Base-by-base conservation (phyloP, 2,329 filamentous ascomycete genomes). In the Leptosphaerulina australis region DNA sequence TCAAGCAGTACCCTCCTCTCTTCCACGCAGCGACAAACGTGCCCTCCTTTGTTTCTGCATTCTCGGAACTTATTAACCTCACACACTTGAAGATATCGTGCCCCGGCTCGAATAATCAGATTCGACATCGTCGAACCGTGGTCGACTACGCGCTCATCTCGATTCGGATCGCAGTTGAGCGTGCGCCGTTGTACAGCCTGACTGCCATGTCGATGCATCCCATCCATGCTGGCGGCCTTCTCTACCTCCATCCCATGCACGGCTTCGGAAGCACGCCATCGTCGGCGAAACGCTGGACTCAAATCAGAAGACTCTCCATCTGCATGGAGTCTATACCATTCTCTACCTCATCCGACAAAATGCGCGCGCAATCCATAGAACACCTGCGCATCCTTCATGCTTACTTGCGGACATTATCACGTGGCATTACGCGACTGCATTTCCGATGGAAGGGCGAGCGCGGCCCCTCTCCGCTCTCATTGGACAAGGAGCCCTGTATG, bases 21-120 rank as follows among this genome's bases (percentile, higher is more conserved):
- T 96, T 96, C 75, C 91, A 96, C 67, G 89, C 91, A 5, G 89
- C 91, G 6, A 93, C 90, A 53, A 94, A 96, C 67, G 87, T 95
- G 5, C 83, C 88, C 4, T 88, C 89, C 29, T 96, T 96, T 75
- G 86, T 93, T 62, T 81, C 85, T 56, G 88, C 88, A 38, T 79
- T 96, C 67, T 82, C 81, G 26, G 77, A 85, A 55, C 72, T 96
- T 64, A 76, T 83, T 50, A 88, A 87, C 62, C 77, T 96, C 63
- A 79, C 83, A 35, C 88, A 93, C 69, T 78, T 96, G 51, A 87
- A 83, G 38, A 82, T 96, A 67, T 85, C 84, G 53, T 94, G 90
- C 60, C 88, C 89, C 4, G 87, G 85, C 28, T 88, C 91, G 70
- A 79, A 85, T 51, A 76, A 80, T 7, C 55, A 68, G 28, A 85